phyloP scores from a whole-genome alignment of 495 filamentous ascomycete species.

The Hypoxylon fuscum region DNA sequence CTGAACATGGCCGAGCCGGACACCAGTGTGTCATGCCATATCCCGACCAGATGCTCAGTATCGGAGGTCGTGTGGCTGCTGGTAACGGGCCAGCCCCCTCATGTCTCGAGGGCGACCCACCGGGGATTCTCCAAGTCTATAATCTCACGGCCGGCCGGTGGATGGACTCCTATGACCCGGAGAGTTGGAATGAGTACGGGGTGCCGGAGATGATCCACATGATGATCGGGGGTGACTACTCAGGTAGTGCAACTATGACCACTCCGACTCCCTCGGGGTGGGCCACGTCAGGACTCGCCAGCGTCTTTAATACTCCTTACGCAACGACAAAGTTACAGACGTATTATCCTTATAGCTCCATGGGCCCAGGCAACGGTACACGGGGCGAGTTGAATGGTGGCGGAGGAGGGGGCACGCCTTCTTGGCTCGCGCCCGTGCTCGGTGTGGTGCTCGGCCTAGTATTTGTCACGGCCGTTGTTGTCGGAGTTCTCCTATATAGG shows the following conservation, averaged over 20 bases:
- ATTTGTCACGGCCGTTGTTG: constrained; percentile 61
- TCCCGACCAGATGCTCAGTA: constrained; percentile 75
- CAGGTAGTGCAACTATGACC: constrained; percentile 68
- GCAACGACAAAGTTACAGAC: constrained; percentile 61
- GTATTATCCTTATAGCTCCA: constrained; percentile 67
- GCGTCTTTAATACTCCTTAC: constrained; percentile 67
- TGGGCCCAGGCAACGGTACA: constrained; percentile 44
- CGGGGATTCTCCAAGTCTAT: constrained; percentile 64
- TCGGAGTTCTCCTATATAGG: constrained; percentile 64
- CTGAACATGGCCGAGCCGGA: constrained; percentile 62
- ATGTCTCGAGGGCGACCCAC: constrained; percentile 61
- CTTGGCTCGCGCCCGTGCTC: constrained; percentile 70
- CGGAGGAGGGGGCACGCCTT: constrained; percentile 58
- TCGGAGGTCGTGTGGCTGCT: constrained; percentile 62
- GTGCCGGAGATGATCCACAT: constrained; percentile 66
- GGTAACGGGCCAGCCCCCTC: constrained; percentile 1
- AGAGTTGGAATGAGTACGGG: constrained; percentile 63
- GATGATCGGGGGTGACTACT: constrained; percentile 68
- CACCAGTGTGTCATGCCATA: constrained; percentile 75
- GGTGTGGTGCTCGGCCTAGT: constrained; percentile 72
- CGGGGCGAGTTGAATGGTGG: constrained; percentile 26
- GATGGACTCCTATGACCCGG: constrained; percentile 68
- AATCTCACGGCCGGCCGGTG: constrained; percentile 69
- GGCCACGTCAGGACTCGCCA: constrained; percentile 57
- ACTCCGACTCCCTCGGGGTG: constrained; percentile 58